Conservation (phyloP, 2,329 filamentous ascomycete species). For the Aschersonia sp. region DNA sequence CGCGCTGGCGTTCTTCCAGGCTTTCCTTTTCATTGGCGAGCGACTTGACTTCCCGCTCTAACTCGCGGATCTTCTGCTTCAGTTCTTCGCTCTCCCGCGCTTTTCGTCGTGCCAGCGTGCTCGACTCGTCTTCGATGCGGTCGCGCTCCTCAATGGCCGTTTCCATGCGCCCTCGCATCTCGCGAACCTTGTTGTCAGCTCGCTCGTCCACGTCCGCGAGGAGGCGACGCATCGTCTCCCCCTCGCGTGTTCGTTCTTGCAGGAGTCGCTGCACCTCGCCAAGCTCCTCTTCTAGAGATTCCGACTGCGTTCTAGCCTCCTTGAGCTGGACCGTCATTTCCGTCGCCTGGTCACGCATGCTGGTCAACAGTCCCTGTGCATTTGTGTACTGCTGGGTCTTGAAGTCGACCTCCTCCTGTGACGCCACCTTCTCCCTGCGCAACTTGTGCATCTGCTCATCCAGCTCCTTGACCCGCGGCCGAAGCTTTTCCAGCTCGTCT, state of each 20-base stretch:
- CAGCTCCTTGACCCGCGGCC: constrained; percentile 46
- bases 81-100: constrained; percentile 80
- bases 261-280: constrained; percentile 77
- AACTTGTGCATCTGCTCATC: constrained; percentile 61
- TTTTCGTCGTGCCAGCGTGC: constrained; percentile 58
- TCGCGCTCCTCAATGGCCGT: constrained; percentile 88
- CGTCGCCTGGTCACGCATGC: constrained; percentile 83
- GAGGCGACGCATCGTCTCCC: constrained; percentile 85
- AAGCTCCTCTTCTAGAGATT: constrained; percentile 84
- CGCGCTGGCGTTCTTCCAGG: constrained; percentile 56
- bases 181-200: constrained; percentile 67
- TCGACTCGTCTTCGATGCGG: constrained; percentile 80
- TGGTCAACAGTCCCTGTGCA: constrained; percentile 72
- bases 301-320: constrained; percentile 68
- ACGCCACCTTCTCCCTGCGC: constrained; percentile 48
- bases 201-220: constrained; percentile 75
- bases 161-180: constrained; percentile 83
- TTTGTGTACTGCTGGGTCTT: constrained; percentile 77
- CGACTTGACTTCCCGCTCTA: constrained; percentile 61
- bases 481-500: constrained; percentile 57
- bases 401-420: constrained; percentile 69
- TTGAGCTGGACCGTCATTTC: constrained; percentile 87
- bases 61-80: constrained; percentile 62
- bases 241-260: constrained; percentile 77
- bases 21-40: constrained; percentile 66